Evolutionary conservation across 2,329 filamentous ascomycete genomes (phyloP).

Genomic region (Penicillium sp.): DNA sequence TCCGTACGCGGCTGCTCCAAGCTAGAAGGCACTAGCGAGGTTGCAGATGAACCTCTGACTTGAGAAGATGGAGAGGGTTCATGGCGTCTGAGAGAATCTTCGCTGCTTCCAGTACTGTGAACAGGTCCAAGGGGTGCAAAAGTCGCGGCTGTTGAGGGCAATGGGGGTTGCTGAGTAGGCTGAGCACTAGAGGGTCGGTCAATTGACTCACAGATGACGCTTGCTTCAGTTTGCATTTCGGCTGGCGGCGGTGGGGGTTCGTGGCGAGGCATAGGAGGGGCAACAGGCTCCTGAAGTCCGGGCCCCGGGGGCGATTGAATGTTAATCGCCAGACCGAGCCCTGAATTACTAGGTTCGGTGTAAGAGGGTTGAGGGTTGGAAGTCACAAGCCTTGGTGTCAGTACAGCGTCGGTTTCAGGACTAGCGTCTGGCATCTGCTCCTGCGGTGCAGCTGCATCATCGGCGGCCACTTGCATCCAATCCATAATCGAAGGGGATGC

Average conservation of each 20-base stretch:
- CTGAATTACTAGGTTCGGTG: slow-evolving; percentile 36
- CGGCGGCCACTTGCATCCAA: slow-evolving; percentile 53
- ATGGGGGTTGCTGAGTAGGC: slow-evolving; percentile 22
- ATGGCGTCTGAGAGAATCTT: slow-evolving; percentile 40
- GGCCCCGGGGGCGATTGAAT: slow-evolving; percentile 38
- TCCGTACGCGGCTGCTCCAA: slow-evolving; percentile 30
- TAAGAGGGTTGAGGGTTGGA: slow-evolving; percentile 21
- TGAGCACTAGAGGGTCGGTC: slow-evolving; percentile 5
- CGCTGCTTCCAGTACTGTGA: slow-evolving; percentile 40
- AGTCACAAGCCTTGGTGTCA: slow-evolving; percentile 32
- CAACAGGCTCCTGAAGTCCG: slow-evolving; percentile 30
- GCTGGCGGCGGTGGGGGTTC: slow-evolving; percentile 19
- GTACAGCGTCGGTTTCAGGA: slow-evolving; percentile 22
- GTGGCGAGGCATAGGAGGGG: slow-evolving; percentile 42
- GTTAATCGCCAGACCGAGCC: slow-evolving; percentile 53
- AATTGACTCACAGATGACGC: neutral
- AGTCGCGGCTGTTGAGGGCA: slow-evolving; percentile 16
- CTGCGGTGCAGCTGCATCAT: slow-evolving; percentile 45
- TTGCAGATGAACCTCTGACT: slow-evolving; percentile 42
- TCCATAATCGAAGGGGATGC: slow-evolving; percentile 56
- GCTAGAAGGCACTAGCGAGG: slow-evolving; percentile 41
- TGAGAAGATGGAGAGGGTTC: slow-evolving; percentile 36
- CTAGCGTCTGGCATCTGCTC: slow-evolving; percentile 26
- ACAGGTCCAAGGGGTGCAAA: slow-evolving; percentile 29
- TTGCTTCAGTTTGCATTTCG: slow-evolving; percentile 21